phyloP scores from a whole-genome alignment of 2,329 filamentous ascomycete genomes.

The Aureobasidium sp. region DNA sequence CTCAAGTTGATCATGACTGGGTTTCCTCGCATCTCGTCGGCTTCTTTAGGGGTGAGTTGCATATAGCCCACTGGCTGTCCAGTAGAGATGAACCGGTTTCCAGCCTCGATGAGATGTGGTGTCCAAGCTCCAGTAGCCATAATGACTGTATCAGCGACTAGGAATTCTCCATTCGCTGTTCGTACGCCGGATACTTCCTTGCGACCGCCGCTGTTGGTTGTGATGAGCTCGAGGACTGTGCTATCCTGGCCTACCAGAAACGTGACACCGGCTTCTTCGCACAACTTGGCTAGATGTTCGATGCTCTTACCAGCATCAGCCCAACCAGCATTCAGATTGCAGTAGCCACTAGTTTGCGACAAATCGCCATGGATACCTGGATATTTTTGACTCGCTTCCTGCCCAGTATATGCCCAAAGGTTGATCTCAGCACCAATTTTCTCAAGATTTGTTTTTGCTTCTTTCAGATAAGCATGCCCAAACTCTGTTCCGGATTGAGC shows the following conservation, averaged over 20 bases:
- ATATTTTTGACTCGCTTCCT: not conserved
- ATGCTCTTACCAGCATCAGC: not conserved
- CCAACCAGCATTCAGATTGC: conserved; percentile 2
- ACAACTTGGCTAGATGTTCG: not conserved
- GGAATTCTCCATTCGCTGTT: not conserved
- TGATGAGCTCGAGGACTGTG: not conserved
- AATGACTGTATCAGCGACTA: conserved; percentile 20
- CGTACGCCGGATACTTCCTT: not conserved
- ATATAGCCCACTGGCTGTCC: conserved; percentile 74
- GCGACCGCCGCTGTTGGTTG: too few relatives aligned
- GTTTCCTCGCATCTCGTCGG: conserved; percentile 53
- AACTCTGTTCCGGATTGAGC: not conserved
- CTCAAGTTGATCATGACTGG: conserved; percentile 66
- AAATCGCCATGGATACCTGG: not conserved
- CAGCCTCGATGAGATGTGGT: conserved; percentile 20
- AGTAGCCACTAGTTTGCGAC: not conserved
- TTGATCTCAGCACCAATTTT: not conserved
- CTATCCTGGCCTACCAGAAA: not conserved
- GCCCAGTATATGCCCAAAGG: not conserved
- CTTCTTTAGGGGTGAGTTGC: conserved; percentile 61
- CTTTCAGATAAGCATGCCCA: not conserved
- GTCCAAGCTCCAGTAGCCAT: conserved; percentile 25
- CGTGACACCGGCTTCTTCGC: not conserved
- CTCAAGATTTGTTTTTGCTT: not conserved
- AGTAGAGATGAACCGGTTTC: conserved; percentile 48